These are phyloP conservation scores for Candida golubevii DNA, from an alignment of 805 yeast species.

Conservation along the genomic window DNA sequence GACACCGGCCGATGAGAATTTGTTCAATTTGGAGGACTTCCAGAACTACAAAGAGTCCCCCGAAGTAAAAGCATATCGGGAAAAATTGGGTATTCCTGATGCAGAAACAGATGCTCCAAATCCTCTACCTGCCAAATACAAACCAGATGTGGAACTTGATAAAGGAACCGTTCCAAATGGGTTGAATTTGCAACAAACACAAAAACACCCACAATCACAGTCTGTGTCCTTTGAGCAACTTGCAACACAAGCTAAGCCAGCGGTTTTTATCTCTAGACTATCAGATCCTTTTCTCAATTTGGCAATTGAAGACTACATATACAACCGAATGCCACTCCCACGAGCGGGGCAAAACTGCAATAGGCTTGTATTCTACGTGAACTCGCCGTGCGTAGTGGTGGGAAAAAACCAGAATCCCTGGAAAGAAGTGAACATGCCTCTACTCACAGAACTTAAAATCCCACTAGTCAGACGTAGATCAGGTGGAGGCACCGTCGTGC, in stretches of 20 bases:
- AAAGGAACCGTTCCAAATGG: background rate
- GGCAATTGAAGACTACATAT: constrained; percentile 78
- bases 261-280: constrained; percentile 55
- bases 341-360: constrained; percentile 21
- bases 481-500: constrained; percentile 98
- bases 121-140: background rate
- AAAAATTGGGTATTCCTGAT: constrained; percentile 4
- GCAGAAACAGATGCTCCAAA: background rate
- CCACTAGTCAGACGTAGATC: constrained; percentile 75
- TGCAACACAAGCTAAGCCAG: constrained; percentile 32
- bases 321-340: constrained; percentile 53
- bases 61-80: constrained; percentile 19
- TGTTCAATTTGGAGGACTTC: constrained; percentile 35
- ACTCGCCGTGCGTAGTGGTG: constrained; percentile 82
- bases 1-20: constrained; percentile 29
- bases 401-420: constrained; percentile 97
- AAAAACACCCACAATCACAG: background rate
- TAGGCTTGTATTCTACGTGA: constrained; percentile 68
- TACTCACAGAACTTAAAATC: constrained; percentile 45
- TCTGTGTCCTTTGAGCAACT: background rate
- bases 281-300: constrained; percentile 70
- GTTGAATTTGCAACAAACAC: background rate
- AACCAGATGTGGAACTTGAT: no score
- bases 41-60: constrained; percentile 35
- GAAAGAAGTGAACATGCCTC: constrained; percentile 69